Conservation (phyloP, 176 grass and related monocot genomes). For the Carex pumila region DNA sequence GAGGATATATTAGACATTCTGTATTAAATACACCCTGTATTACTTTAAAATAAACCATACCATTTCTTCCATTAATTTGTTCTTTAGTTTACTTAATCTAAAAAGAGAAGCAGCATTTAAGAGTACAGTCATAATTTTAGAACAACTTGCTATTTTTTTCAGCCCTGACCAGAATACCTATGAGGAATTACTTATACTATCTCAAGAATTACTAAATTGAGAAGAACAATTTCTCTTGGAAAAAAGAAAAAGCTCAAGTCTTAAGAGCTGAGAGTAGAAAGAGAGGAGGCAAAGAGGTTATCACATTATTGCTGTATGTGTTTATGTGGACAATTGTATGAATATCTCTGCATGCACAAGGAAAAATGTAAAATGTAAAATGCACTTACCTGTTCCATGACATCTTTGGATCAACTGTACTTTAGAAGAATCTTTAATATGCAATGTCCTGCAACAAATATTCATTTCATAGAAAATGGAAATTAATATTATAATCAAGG, state of each 20-base stretch:
- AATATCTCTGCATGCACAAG: not conserved
- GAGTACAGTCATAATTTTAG: not conserved
- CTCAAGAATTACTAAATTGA: not conserved
- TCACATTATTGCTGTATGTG: not conserved
- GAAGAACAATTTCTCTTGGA: not conserved
- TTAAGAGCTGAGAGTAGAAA: not conserved
- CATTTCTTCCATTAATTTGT: not conserved
- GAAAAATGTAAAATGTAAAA: not conserved
- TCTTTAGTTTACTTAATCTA: not conserved
- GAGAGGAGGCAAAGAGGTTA: not conserved
- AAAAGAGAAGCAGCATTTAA: not conserved
- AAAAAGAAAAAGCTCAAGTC: not conserved
- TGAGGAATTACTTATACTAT: not conserved
- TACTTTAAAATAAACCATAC: not conserved
- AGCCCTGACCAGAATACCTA: not conserved
- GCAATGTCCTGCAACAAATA: constrained; percentile 64
- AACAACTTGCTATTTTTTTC: not conserved
- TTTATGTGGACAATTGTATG: not conserved
- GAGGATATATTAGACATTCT: not conserved
- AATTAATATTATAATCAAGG: not conserved
- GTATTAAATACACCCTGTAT: not conserved
- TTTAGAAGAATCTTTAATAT: constrained; percentile 44
- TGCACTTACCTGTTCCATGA: constrained; percentile 40
- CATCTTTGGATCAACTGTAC: constrained; percentile 64
- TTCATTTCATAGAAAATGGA: not conserved